Base-by-base conservation (phyloP, 2,329 filamentous ascomycete genomes). In the Ramularia endophylla region DNA sequence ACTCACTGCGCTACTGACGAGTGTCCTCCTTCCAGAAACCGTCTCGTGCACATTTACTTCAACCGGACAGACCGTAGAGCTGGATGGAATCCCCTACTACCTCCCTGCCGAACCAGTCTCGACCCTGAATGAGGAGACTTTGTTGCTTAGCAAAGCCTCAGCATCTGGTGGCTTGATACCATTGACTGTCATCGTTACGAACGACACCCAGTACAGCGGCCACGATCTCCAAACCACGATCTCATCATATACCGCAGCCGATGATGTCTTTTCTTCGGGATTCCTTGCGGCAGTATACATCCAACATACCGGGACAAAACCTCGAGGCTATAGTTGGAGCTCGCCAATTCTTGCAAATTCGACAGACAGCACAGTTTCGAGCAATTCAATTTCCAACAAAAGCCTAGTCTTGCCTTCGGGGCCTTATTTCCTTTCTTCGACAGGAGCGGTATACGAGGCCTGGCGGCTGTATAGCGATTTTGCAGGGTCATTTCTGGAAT, bases 381-480 rank as follows among this genome's bases (percentile, higher is more conserved):
- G 41, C 38, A 43, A 41, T 13, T 50, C 48, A 29, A 46, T 48
- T 15, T 44, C 39, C n/a, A 47, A 51, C 11, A 25, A 32, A 7
- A 41, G 48, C 19, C 6, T 6, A 6, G 38, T 37, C 17, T 51
- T 75, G 7, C 65, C 67, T 4, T 50, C 64, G 9, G 72, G 73
- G 0, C 72, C 73, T 1, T 76, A 75, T 50, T 75, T 76, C 48
- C 47, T 74, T 27, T 70, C 66, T 8, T 54, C 60, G 1, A 62
- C 63, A 12, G 72, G 72, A 3, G 55, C 65, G 11, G 56, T 76
- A 5, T 71, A 67, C 47, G 60, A 71, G 45, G 72, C 72, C 0
- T 75, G 69, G 60, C 61, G 67, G 36, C 53, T 76, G 1, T 75
- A 73, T 50, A 66, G 67, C 12, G 73, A 77, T 48, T 61, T 66